These are phyloP conservation scores for Neofusicoccum parvum DNA, from an alignment of 2,329 filamentous ascomycete species.

Conservation along the genomic window DNA sequence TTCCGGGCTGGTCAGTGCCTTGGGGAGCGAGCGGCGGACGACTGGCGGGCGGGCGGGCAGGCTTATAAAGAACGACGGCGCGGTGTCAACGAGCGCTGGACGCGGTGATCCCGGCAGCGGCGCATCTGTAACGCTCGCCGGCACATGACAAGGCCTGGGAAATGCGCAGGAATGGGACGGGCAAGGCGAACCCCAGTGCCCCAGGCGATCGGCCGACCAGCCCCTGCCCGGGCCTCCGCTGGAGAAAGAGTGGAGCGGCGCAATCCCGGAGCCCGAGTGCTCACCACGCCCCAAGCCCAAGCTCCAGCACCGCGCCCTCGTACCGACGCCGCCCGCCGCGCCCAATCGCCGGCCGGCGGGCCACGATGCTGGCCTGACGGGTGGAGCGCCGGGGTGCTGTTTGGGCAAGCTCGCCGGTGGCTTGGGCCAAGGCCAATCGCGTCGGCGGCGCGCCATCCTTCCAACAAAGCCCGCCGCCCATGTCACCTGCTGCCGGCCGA, in stretches of 20 bases:
- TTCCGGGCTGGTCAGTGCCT: constrained; percentile 1
- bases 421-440: constrained; percentile 13
- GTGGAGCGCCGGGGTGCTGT: neutral
- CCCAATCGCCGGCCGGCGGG: neutral
- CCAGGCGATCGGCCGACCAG: constrained; percentile 7
- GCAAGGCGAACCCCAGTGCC: constrained; percentile 8
- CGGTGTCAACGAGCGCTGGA: neutral
- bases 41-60: neutral
- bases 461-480: neutral
- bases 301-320: neutral
- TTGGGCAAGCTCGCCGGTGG: constrained; percentile 12
- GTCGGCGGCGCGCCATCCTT: constrained; percentile 5
- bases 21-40: neutral
- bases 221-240: neutral
- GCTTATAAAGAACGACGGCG: constrained; percentile 14
- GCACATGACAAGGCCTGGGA: constrained; percentile 11
- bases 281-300: too few relatives aligned
- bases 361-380: constrained; percentile 4
- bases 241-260: constrained; percentile 15
- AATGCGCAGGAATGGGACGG: constrained; percentile 1
- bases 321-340: neutral
- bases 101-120: neutral
- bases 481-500: neutral
- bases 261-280: neutral
- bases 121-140: constrained; percentile 5